Conservation (phyloP, 1,284 basidiomycete genomes). For the Pseudozyma tsukubaensis region DNA sequence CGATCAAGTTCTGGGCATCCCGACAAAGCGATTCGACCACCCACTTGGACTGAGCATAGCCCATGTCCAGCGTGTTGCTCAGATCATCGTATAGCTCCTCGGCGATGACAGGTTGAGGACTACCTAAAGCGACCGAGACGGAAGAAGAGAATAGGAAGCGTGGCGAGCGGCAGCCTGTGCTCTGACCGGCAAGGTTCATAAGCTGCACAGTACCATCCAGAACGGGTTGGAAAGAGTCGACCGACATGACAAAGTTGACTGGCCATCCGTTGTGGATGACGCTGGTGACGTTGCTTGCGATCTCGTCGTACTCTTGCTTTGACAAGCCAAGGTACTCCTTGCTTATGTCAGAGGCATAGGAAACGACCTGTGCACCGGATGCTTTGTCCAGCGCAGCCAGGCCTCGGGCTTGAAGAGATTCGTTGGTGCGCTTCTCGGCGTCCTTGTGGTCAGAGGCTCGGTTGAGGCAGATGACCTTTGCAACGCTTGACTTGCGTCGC, state of each 20-base stretch:
- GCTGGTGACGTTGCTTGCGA: conserved; percentile 22
- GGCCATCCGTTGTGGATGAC: conserved; percentile 58
- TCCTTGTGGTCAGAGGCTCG: conserved; percentile 30
- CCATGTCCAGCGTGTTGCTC: conserved; percentile 71
- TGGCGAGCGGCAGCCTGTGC: conserved; percentile 69
- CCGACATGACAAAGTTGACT: conserved; percentile 54
- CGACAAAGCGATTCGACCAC: conserved; percentile 75
- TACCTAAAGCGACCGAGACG: conserved; percentile 71
- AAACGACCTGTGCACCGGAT: conserved; percentile 8
- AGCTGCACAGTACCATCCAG: conserved; percentile 73
- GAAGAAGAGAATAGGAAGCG: conserved; percentile 75
- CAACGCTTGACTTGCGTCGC: conserved; percentile 15
- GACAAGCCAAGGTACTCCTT: conserved; percentile 25
- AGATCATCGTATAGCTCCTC: conserved; percentile 71
- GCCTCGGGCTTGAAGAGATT: conserved; percentile 29
- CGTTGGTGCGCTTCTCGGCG: conserved; percentile 28
- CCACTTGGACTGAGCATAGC: conserved; percentile 76
- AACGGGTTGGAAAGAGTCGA: conserved; percentile 41
- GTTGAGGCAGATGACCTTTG: conserved; percentile 43
- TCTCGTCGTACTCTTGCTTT: conserved; percentile 16
- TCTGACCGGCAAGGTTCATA: conserved; percentile 73
- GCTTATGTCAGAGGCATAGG: conserved; percentile 29
- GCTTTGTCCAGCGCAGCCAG: conserved; percentile 2
- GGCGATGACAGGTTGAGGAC: conserved; percentile 61
- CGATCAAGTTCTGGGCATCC: conserved; percentile 65